Evolutionary conservation across 345 rosid species (phyloP), one percentile per base, ranked within the genome.

Genomic region (Salix caprea): DNA sequence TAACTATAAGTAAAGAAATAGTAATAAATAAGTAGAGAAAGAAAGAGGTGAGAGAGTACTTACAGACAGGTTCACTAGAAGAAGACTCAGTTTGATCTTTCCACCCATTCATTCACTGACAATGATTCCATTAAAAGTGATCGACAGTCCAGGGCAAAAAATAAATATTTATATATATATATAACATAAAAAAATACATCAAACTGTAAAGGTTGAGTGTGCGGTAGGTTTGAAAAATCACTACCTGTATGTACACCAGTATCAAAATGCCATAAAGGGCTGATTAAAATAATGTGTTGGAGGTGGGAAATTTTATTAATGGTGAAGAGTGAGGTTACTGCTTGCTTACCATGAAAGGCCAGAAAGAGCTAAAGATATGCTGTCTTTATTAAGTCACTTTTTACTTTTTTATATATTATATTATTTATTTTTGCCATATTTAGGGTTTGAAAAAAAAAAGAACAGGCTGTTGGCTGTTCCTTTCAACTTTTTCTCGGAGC

Each of bases 91-190:
- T 71, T 68, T 77, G 77, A 46, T 80, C 72, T 83, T 81, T 76
- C 83, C 69, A 74, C 75, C 82, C 86, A 80, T 78, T 85, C 64
- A n/a, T 58, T n/a, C 79, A 77, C 86, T 86, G 90, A 83, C 88
- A 83, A 77, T 70, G 81, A 84, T 82, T 81, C 85, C 84, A 83
- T 80, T 71, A 73, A 83, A 80, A 77, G 56, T n/a, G 73, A 71
- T 36, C 62, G 19, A 24, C 58, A 48, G 26, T 70, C 6, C 16
- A 34, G 12, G 46, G 56, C 24, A 15, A 67, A 37, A 70, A 18
- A 70, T 34, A 34, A 0, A 34, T 34, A 34, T 32, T 4, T 34
- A 34, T 34, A 5, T 34, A 34, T 34, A 34, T 34, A 40, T 7
- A 56, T 2, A 13, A 8, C 3, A 18, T 36, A 56, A 61, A 61